phyloP scores from a whole-genome alignment of 192 early-diverging fungal species.

The Phlyctochytrium bullatum region DNA sequence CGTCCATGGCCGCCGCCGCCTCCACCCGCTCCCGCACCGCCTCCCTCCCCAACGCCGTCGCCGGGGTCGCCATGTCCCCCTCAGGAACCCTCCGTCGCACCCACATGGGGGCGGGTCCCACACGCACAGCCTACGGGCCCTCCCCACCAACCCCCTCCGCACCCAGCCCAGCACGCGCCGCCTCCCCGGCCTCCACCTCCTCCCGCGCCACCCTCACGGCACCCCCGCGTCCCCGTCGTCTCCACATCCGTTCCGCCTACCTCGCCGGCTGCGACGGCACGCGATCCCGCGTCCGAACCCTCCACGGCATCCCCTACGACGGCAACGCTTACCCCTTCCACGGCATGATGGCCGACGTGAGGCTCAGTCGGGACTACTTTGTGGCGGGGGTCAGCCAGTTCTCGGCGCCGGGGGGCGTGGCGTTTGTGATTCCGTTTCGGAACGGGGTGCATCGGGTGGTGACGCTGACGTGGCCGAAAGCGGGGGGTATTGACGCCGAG shows the following conservation, averaged over 20 bases:
- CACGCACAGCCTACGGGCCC: no score
- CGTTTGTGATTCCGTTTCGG: background rate
- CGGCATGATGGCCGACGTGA: background rate
- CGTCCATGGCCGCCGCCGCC: background rate
- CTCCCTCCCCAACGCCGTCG: background rate
- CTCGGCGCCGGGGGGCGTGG: background rate
- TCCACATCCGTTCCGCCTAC: background rate
- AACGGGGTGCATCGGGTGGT: background rate
- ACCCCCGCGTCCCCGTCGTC: no score
- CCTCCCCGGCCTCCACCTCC: background rate
- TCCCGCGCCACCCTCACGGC: background rate
- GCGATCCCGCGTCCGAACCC: background rate
- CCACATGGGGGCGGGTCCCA: no score
- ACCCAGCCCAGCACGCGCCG: background rate
- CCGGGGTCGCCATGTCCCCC: background rate
- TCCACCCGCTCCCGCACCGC: background rate
- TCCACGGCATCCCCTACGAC: background rate
- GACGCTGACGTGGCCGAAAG: background rate
- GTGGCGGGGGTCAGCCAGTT: background rate
- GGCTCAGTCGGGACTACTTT: background rate
- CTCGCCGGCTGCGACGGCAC: background rate
- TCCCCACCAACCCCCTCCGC: no score
- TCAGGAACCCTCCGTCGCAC: no score
- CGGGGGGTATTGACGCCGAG: background rate
- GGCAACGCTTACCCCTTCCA: background rate